Evolutionary conservation across 176 grass and related monocot genomes (phyloP).

Genomic region (Musa beccarii): DNA sequence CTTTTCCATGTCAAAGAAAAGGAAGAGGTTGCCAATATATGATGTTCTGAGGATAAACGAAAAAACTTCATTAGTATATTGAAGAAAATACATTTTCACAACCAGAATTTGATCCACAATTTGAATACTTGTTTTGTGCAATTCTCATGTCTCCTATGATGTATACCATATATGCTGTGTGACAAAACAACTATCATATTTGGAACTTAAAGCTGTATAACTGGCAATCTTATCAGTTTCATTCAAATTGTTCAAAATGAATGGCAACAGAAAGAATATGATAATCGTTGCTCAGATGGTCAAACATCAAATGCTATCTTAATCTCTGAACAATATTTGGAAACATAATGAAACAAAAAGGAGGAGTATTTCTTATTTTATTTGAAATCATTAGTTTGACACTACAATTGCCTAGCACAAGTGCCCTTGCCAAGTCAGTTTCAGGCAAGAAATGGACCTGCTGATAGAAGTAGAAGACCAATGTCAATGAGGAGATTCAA

Average conservation of each 20-base stretch:
- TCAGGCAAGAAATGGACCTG: too few species aligned
- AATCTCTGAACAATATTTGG: too few species aligned
- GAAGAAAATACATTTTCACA: background rate
- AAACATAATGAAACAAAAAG: too few species aligned
- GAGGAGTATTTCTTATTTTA: too few species aligned
- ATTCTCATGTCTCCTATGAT: background rate
- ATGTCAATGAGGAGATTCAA: background rate
- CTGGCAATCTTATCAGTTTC: background rate
- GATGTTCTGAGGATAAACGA: constrained; percentile 56
- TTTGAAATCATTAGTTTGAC: too few species aligned
- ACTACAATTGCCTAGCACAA: too few species aligned
- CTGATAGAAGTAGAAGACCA: background rate
- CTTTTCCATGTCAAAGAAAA: constrained; percentile 78
- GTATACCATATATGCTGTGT: background rate
- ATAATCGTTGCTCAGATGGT: too few species aligned
- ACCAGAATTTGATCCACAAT: background rate
- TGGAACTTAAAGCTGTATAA: background rate
- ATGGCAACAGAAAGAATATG: background rate
- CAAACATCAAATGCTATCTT: too few species aligned
- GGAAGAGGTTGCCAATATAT: constrained; percentile 71
- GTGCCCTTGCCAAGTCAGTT: too few species aligned
- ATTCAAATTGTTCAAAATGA: background rate
- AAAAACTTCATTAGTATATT: constrained; percentile 21
- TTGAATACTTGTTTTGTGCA: background rate
- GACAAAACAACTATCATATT: background rate